These are phyloP conservation scores for Tulasnella sp. DNA, from an alignment of 768 basidiomycete genomes.

Conservation along the genomic window DNA sequence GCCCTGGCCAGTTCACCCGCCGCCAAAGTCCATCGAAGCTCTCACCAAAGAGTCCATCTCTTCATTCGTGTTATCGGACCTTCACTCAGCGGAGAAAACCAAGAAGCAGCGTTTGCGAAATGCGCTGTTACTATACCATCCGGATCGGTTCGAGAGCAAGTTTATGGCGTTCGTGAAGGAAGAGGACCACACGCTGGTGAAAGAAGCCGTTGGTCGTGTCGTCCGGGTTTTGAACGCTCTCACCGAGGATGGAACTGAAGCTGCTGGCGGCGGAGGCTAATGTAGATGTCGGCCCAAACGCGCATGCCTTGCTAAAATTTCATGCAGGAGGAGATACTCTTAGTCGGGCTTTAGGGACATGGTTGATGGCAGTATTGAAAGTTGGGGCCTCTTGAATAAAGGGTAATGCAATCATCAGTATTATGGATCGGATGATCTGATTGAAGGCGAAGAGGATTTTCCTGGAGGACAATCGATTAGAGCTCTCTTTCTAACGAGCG, in stretches of 20 bases:
- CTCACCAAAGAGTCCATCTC: conserved; percentile 31
- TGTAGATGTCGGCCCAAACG: too few species aligned
- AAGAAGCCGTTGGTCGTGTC: conserved; percentile 23
- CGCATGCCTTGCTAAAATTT: too few species aligned
- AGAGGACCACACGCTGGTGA: conserved; percentile 22
- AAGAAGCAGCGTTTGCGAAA: conserved; percentile 44
- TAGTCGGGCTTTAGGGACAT: too few species aligned
- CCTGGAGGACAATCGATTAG: too few species aligned
- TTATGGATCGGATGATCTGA: too few species aligned
- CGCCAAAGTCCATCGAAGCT: conserved; percentile 19
- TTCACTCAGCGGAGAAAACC: conserved; percentile 35
- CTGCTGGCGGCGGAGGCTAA: not conserved
- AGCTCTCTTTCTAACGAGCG: too few species aligned
- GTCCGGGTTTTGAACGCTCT: conserved; percentile 25
- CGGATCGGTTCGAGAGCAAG: conserved; percentile 25
- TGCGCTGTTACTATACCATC: conserved; percentile 38
- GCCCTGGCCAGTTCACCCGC: conserved; percentile 45
- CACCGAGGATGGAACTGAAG: conserved; percentile 10
- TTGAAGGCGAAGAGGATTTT: too few species aligned
- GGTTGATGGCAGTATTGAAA: too few species aligned
- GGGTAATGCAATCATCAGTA: too few species aligned
- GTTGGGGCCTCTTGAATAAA: too few species aligned
- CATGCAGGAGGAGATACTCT: too few species aligned
- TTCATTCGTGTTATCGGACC: conserved; percentile 40
- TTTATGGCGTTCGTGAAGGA: conserved; percentile 21